Evolutionary conservation across 2,329 filamentous ascomycete genomes (phyloP), one percentile per base, ranked within the genome.

Genomic region (Ambrosiella cleistominuta): DNA sequence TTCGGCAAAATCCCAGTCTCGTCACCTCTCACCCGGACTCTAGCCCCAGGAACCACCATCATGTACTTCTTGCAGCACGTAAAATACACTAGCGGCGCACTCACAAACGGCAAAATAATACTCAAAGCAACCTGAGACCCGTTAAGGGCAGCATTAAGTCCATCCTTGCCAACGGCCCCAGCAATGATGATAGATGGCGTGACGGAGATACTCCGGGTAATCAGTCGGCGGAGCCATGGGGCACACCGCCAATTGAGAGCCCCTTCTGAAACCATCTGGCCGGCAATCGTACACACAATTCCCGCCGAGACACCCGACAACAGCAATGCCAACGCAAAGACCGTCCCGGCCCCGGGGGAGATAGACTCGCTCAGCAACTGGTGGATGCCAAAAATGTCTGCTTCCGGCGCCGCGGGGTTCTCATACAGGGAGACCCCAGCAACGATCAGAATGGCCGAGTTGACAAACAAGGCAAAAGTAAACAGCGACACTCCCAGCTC

Each of bases 191-290:
- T 88, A 60, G 80, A 83, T 0, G 88, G 88, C 1, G 82, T 82
- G 67, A 95, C 89, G 65, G 84, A 88, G 67, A 95, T 86, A 62
- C 77, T 80, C 35, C 88, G 79, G 0, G 88, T 94, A 54, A 91
- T 69, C 3, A 94, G 75, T 9, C 88, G 78, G 1, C 88, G 82
- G 8, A 90, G 65, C 88, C 88, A 95, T 0, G 88, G 88, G 61
- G 75, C 75, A 38, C 90, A 69, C 4, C 71, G 80, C 85, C 87
- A 89, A 52, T 81, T 80, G 50, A 95, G 68, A 61, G 88, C 86
- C 6, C 88, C 88, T 68, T 94, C 88, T 62, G 81, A 83, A 19
- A 95, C 84, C 82, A 95, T 93, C 68, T 95, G 88, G 0, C 88
- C 88, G 0, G 88, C 80, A 63, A 95, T 93, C 1, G 89, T 95